Conservation (phyloP, 768 basidiomycete species). For the Tricholoma hemisulphureum region DNA sequence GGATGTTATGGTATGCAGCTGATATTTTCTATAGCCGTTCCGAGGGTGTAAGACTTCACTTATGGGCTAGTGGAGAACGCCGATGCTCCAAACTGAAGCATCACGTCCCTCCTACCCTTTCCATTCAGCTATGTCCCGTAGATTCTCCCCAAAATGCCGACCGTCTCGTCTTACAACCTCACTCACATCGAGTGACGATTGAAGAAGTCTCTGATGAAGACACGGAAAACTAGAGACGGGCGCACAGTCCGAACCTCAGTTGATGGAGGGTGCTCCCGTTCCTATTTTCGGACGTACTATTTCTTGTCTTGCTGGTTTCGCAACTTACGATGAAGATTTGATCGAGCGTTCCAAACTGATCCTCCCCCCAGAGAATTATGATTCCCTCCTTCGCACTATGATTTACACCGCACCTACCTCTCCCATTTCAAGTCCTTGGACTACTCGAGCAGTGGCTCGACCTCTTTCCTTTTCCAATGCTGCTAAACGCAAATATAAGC, state of each 20-base stretch:
- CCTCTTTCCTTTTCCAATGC: neutral
- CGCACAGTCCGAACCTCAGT: slow-evolving; percentile 1
- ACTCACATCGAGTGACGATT: no score
- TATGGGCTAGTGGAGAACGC: slow-evolving; percentile 19
- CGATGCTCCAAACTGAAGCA: neutral
- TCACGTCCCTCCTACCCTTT: slow-evolving; percentile 1
- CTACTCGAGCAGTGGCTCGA: slow-evolving; percentile 5
- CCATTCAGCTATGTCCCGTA: slow-evolving; percentile 4
- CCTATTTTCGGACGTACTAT: slow-evolving; percentile 14
- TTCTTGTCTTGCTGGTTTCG: slow-evolving; percentile 8
- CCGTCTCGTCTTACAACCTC: neutral
- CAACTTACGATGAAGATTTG: neutral
- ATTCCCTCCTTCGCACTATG: slow-evolving; percentile 4
- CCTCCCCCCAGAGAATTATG: slow-evolving; percentile 11
- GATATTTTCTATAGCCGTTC: slow-evolving; percentile 8
- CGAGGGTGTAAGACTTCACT: slow-evolving; percentile 11
- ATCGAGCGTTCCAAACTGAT: slow-evolving; percentile 5
- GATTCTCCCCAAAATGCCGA: slow-evolving; percentile 1
- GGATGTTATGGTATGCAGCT: slow-evolving; percentile 22
- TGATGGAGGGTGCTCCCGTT: slow-evolving; percentile 3
- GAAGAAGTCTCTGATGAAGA: neutral
- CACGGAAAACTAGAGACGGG: slow-evolving; percentile 12
- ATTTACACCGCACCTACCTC: neutral
- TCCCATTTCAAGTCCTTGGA: slow-evolving; percentile 11
- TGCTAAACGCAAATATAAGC: slow-evolving; percentile 17